Evolutionary conservation across 495 filamentous ascomycete species (phyloP).

Genomic region (Acidomyces sp.): DNA sequence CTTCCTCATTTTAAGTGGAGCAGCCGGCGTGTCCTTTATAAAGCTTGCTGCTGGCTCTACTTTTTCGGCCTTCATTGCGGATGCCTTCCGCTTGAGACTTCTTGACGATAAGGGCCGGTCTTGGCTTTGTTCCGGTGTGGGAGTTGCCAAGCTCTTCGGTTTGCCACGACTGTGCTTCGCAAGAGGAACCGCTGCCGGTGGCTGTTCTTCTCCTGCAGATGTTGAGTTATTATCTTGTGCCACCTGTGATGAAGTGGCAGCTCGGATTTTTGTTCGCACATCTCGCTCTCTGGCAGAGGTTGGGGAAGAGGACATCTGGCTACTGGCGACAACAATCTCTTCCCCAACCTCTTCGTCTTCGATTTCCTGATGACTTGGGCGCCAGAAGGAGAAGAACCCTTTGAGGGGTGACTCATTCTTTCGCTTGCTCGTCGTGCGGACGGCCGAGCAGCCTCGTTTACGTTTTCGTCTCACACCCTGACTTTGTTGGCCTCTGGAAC

Average conservation of each 20-base stretch:
- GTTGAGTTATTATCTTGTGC: neutral
- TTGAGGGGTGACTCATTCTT: slow-evolving; percentile 17
- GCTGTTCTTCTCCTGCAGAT: neutral
- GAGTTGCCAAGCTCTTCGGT: slow-evolving; percentile 6
- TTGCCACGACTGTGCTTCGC: slow-evolving; percentile 8
- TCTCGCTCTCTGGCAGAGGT: neutral
- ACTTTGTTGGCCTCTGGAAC: slow-evolving; percentile 8
- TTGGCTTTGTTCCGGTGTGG: neutral
- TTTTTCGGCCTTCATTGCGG: slow-evolving; percentile 6
- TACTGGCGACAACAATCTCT: slow-evolving; percentile 23
- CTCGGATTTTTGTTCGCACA: no score
- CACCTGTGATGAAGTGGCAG: neutral
- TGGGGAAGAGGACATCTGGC: slow-evolving; percentile 2
- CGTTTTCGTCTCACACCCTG: slow-evolving; percentile 16
- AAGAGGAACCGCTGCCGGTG: neutral
- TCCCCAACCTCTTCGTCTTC: slow-evolving; percentile 18
- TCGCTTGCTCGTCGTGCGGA: slow-evolving; percentile 14
- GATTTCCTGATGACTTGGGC: slow-evolving; percentile 8
- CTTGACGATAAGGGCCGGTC: neutral
- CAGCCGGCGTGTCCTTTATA: slow-evolving; percentile 22
- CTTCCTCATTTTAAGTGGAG: slow-evolving; percentile 18
- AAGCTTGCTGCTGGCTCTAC: slow-evolving; percentile 14
- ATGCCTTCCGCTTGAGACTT: slow-evolving; percentile 17
- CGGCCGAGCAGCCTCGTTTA: slow-evolving; percentile 5
- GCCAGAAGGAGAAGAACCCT: slow-evolving; percentile 10